Percentiles rank a stretch among this genome's conserved stretches.
phyloP scores from a whole-genome alignment of 352 stramenopile genomes.

The Phytophthora podocarpi region DNA sequence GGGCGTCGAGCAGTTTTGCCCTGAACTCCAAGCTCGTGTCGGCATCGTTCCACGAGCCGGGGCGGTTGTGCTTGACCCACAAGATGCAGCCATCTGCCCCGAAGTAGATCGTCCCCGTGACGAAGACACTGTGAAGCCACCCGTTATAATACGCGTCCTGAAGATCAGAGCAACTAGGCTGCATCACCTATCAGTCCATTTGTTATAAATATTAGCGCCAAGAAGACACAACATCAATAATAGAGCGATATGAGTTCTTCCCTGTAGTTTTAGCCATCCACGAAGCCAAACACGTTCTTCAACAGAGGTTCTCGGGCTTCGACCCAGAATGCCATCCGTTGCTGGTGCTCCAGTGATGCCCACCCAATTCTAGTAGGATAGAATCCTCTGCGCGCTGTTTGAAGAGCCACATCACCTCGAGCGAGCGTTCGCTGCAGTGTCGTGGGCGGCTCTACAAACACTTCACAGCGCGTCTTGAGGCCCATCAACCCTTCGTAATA shows the following conservation, averaged over 20 bases:
- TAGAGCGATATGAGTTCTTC: too few species aligned
- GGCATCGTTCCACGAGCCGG: neutral
- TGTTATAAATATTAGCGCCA: neutral
- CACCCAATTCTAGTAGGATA: neutral
- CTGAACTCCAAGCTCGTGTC: neutral
- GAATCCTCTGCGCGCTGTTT: neutral
- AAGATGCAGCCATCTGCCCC: neutral
- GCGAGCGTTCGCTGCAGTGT: neutral
- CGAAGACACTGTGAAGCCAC: too few species aligned
- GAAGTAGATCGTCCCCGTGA: neutral
- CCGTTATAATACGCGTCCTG: neutral
- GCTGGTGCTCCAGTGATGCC: neutral
- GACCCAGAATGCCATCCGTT: neutral
- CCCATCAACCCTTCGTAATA: slow-evolving; percentile 6
- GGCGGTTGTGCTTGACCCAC: neutral
- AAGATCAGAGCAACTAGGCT: neutral
- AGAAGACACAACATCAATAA: neutral
- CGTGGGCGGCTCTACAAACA: neutral
- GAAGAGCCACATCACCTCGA: neutral
- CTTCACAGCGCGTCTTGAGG: neutral
- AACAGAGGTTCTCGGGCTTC: neutral
- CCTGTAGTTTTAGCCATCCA: neutral
- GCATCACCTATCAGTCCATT: slow-evolving; percentile 7
- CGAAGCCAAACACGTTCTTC: neutral
- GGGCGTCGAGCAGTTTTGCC: too few species aligned